A percentile compares a stretch with the other conserved stretches of the same genome.
Evolutionary conservation across 2,329 filamentous ascomycete genomes (phyloP).

Genomic region (Colletotrichum chlorophyti): DNA sequence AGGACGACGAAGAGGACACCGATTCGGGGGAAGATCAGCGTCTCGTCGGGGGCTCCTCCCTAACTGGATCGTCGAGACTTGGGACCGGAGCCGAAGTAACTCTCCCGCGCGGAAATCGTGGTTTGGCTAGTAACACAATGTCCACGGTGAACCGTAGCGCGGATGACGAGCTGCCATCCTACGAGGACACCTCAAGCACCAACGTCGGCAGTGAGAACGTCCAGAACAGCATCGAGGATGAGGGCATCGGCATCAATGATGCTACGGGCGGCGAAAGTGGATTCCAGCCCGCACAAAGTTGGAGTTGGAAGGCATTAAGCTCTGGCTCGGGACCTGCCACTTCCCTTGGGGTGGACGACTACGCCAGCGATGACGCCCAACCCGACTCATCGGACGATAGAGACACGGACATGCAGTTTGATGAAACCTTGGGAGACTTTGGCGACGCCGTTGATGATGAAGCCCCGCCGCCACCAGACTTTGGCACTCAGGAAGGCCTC

Average conservation of each 20-base stretch:
- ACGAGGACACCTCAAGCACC: conserved; percentile 33
- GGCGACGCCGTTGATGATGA: conserved; percentile 23
- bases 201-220: conserved; percentile 35
- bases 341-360: conserved; percentile 42
- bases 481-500: conserved; percentile 29
- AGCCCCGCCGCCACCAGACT: conserved; percentile 33
- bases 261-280: conserved; percentile 37
- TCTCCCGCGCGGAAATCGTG: conserved; percentile 70
- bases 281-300: conserved; percentile 45
- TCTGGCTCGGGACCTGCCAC: conserved; percentile 37
- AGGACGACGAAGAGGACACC: conserved; percentile 50
- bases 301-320: conserved; percentile 53
- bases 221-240: conserved; percentile 56
- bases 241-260: conserved; percentile 50
- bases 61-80: conserved; percentile 90
- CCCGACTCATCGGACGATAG: conserved; percentile 43
- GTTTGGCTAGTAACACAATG: conserved; percentile 53
- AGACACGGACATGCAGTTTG: conserved; percentile 30
- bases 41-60: conserved; percentile 85
- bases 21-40: conserved; percentile 83
- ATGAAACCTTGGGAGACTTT: conserved; percentile 24
- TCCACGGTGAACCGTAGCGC: conserved; percentile 35
- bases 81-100: conserved; percentile 78
- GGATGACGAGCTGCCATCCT: conserved; percentile 42
- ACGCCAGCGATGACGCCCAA: conserved; percentile 52